Conservation (phyloP, 2,329 filamentous ascomycete genomes). For the Nigrospora oryzae region DNA sequence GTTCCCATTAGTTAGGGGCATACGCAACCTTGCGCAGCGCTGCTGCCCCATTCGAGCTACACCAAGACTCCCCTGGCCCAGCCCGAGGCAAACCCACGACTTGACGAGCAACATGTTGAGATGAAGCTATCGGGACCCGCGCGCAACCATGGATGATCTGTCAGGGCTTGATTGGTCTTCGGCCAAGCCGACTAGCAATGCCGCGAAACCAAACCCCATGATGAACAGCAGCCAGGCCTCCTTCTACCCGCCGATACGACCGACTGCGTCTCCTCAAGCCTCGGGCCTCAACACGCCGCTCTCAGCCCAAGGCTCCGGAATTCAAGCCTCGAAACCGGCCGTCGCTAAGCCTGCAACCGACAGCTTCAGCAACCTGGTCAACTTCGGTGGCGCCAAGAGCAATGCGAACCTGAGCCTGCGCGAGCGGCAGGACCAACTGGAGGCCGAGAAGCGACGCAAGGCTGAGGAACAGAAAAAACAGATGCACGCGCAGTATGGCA, state of each 20-base stretch:
- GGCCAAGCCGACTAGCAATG: conserved; percentile 14
- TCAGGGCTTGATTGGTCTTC: conserved; percentile 23
- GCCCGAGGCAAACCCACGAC: not conserved
- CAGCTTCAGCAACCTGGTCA: conserved; percentile 71
- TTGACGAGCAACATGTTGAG: conserved; percentile 10
- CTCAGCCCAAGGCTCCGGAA: conserved; percentile 38
- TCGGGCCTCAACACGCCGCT: conserved; percentile 51
- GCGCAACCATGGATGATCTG: conserved; percentile 22
- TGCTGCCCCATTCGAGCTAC: too few species aligned
- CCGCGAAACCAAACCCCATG: conserved; percentile 10
- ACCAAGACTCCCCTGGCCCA: too few species aligned
- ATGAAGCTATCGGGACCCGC: conserved; percentile 10
- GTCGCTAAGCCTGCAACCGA: conserved; percentile 49
- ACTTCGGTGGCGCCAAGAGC: conserved; percentile 50
- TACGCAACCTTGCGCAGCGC: too few species aligned
- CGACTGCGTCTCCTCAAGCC: conserved; percentile 45
- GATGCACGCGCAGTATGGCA: conserved; percentile 71
- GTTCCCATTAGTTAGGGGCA: too few species aligned
- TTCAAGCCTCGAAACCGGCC: conserved; percentile 32
- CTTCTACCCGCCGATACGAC: conserved; percentile 35
- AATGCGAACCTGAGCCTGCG: conserved; percentile 67
- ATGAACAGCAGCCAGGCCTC: conserved; percentile 18
- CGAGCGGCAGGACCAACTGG: conserved; percentile 64
- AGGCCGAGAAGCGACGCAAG: conserved; percentile 59
- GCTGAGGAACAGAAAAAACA: conserved; percentile 65